Conservation (phyloP, 169 alveolate genomes). For the Eimeria praecox region DNA sequence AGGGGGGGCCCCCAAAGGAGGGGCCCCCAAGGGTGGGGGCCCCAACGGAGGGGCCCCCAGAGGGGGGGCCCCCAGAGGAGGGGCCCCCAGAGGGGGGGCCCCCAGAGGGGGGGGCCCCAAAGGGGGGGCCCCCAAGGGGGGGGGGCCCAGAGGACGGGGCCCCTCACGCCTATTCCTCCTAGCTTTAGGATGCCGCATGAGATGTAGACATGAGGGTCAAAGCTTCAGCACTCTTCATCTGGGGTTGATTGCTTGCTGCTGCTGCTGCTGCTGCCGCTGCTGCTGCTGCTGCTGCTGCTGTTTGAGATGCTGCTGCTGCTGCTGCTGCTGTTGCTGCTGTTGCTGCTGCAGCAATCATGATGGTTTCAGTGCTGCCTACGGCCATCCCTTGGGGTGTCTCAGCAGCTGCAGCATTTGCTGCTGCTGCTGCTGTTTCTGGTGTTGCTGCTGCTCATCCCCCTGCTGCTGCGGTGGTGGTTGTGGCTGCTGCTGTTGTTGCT, state of each 20-base stretch:
- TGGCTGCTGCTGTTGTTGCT: not conserved
- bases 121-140: constrained; percentile 7
- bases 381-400: not conserved
- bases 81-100: not conserved
- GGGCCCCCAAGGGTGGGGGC: no score
- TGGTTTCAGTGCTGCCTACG: not conserved
- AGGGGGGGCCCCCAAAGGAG: not conserved
- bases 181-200: not conserved
- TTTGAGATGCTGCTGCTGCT: not conserved
- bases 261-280: not conserved
- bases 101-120: not conserved
- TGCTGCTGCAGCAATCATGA: constrained; percentile 5
- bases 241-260: not conserved
- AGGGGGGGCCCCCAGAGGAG: no score
- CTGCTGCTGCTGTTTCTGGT: not conserved
- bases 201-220: not conserved
- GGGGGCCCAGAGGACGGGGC: not conserved
- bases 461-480: not conserved
- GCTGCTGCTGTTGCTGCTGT: not conserved
- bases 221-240: not conserved
- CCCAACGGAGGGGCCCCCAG: no score
- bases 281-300: no score
- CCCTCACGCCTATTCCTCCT: not conserved
- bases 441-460: not conserved
- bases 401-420: constrained; percentile 2